Percentiles rank a stretch among this genome's conserved stretches.
phyloP scores from a whole-genome alignment of 345 rosid species.

The Heritiera littoralis region DNA sequence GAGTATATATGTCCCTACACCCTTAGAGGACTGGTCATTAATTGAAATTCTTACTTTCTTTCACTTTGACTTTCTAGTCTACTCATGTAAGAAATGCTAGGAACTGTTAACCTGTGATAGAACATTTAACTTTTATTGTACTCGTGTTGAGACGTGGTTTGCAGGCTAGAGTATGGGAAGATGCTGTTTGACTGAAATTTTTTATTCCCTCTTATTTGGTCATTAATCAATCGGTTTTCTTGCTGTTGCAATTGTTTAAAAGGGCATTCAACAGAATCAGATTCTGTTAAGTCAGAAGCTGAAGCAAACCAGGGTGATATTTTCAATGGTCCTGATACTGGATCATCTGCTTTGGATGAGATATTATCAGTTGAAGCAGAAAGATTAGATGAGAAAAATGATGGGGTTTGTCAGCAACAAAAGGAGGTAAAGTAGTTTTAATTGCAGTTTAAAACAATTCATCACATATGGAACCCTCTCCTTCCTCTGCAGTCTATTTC shows the following conservation, averaged over 20 bases:
- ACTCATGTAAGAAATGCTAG: background rate
- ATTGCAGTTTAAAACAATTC: background rate
- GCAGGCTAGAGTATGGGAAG: slow-evolving; percentile 4
- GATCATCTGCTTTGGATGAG: slow-evolving; percentile 68
- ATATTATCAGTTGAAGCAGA: slow-evolving; percentile 64
- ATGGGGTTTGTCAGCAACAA: slow-evolving; percentile 40
- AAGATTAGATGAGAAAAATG: slow-evolving; percentile 36
- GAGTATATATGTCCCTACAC: background rate
- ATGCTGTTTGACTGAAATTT: background rate
- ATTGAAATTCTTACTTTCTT: slow-evolving; percentile 5
- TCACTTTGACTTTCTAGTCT: background rate
- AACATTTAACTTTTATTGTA: background rate
- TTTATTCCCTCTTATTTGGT: background rate
- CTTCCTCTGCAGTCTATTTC: background rate
- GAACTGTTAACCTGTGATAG: background rate
- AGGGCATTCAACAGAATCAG: slow-evolving; percentile 52
- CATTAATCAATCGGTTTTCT: background rate
- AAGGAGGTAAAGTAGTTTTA: slow-evolving; percentile 51
- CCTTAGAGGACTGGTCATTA: background rate
- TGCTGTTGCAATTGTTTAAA: slow-evolving; percentile 21
- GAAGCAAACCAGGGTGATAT: slow-evolving; percentile 36
- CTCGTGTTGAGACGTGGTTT: background rate
- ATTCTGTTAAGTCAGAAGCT: slow-evolving; percentile 43
- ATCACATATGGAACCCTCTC: slow-evolving; percentile 6
- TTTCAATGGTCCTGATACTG: slow-evolving; percentile 38